These are phyloP conservation scores for Lachnellula arida DNA, from an alignment of 2,329 filamentous ascomycete genomes.

Conservation along the genomic window DNA sequence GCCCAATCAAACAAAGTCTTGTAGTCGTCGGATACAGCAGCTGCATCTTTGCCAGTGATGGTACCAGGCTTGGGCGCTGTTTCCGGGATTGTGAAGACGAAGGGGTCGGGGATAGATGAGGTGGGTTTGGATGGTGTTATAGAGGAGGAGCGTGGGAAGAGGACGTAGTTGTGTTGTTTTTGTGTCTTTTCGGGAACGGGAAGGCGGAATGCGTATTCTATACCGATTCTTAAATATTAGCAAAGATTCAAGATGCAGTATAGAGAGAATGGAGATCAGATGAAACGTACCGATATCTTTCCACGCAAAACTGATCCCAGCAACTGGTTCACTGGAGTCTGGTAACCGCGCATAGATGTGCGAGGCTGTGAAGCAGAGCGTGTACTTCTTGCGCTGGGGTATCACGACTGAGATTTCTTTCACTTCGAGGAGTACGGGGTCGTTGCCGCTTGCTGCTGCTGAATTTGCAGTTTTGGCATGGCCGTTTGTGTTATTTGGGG, in stretches of 20 bases:
- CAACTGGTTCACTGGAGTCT: constrained; percentile 46
- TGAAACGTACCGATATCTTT: constrained; percentile 52
- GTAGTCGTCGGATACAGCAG: constrained; percentile 54
- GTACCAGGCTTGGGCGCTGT: constrained; percentile 56
- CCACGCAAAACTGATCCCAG: constrained; percentile 55
- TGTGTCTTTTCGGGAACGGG: constrained; percentile 62
- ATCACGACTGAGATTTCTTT: constrained; percentile 65
- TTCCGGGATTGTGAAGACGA: constrained; percentile 60
- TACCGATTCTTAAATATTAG: not conserved
- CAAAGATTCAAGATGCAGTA: not conserved
- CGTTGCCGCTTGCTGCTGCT: constrained; percentile 34
- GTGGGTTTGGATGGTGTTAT: constrained; percentile 47
- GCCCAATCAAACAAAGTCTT: constrained; percentile 58
- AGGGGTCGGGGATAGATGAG: constrained; percentile 44
- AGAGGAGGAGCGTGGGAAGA: constrained; percentile 52
- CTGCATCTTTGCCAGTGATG: constrained; percentile 47
- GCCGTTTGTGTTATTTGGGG: constrained; percentile 20
- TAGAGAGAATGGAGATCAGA: not conserved
- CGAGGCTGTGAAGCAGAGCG: constrained; percentile 56
- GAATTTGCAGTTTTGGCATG: constrained; percentile 5
- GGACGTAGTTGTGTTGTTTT: constrained; percentile 60
- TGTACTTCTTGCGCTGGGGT: constrained; percentile 64
- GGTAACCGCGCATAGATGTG: constrained; percentile 54
- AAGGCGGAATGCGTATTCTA: constrained; percentile 59
- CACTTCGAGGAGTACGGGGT: constrained; percentile 53